These are phyloP conservation scores for Blastobotrys raffinosifermentans DNA, from an alignment of 1,139 yeast genomes.

Conservation along the genomic window DNA sequence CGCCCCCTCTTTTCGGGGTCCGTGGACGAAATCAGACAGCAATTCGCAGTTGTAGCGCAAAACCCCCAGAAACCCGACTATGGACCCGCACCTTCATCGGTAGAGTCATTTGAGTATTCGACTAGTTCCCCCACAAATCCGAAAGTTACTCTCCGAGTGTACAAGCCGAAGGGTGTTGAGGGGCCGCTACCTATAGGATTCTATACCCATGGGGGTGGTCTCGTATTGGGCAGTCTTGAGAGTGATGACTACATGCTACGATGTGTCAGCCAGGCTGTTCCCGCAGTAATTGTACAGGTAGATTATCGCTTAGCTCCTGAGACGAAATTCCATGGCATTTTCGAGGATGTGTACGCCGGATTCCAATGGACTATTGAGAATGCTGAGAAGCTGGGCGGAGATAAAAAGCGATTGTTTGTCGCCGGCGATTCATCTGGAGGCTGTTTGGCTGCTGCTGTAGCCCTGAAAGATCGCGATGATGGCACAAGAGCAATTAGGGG, in stretches of 20 bases:
- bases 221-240: neutral
- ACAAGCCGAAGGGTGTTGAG: neutral
- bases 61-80: neutral
- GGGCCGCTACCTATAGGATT: neutral
- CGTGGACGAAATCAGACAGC: neutral
- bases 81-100: neutral
- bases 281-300: conserved; percentile 1
- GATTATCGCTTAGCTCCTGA: conserved; percentile 2
- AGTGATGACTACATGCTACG: neutral
- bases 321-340: neutral
- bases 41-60: neutral
- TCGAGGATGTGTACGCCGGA: conserved; percentile 1
- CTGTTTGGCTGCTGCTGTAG: neutral
- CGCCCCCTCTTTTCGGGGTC: neutral
- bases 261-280: neutral
- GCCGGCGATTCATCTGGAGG: neutral
- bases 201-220: conserved; percentile 3
- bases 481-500: neutral
- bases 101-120: neutral
- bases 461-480: neutral
- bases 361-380: neutral
- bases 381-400: conserved; percentile 1
- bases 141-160: neutral
- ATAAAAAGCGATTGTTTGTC: neutral
- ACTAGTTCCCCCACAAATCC: neutral